Conservation (phyloP, 345 rosid genomes). For the Aquilaria malaccensis region DNA sequence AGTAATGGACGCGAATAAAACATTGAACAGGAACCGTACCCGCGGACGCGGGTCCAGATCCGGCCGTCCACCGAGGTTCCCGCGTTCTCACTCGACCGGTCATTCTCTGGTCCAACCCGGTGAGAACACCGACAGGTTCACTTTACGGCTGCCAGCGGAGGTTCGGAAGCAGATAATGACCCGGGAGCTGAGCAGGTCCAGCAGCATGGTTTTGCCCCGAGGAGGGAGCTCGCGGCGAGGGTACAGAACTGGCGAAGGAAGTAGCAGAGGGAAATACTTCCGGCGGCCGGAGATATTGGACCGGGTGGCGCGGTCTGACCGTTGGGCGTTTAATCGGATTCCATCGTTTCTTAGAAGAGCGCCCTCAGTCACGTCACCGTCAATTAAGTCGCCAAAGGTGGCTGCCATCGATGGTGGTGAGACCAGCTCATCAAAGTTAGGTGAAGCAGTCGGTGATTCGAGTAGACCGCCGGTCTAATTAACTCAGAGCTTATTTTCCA, state of each 20-base stretch:
- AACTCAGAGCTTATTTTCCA: background rate
- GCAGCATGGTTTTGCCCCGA: conserved; percentile 44
- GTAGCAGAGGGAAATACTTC: conserved; percentile 23
- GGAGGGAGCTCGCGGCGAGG: conserved; percentile 46
- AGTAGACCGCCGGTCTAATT: conserved; percentile 47
- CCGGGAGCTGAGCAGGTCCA: conserved; percentile 56
- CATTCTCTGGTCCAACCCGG: conserved; percentile 88
- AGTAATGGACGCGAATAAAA: background rate
- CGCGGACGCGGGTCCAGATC: conserved; percentile 39
- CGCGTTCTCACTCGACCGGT: conserved; percentile 88
- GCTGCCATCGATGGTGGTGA: conserved; percentile 22
- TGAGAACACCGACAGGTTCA: conserved; percentile 76
- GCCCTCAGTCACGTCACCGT: conserved; percentile 16
- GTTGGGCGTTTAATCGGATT: conserved; percentile 30
- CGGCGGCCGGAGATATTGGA: conserved; percentile 19
- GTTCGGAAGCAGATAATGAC: conserved; percentile 62
- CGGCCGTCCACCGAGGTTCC: conserved; percentile 23
- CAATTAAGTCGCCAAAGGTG: conserved; percentile 33
- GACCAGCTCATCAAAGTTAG: background rate
- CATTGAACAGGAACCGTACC: conserved; percentile 41
- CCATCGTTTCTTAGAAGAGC: conserved; percentile 36
- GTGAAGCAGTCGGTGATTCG: conserved; percentile 13
- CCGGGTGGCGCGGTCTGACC: conserved; percentile 29
- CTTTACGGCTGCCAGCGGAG: conserved; percentile 59
- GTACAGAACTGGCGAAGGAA: conserved; percentile 27